Base-by-base conservation (phyloP, 768 basidiomycete species). In the Pilatotrama ljubarskyi region DNA sequence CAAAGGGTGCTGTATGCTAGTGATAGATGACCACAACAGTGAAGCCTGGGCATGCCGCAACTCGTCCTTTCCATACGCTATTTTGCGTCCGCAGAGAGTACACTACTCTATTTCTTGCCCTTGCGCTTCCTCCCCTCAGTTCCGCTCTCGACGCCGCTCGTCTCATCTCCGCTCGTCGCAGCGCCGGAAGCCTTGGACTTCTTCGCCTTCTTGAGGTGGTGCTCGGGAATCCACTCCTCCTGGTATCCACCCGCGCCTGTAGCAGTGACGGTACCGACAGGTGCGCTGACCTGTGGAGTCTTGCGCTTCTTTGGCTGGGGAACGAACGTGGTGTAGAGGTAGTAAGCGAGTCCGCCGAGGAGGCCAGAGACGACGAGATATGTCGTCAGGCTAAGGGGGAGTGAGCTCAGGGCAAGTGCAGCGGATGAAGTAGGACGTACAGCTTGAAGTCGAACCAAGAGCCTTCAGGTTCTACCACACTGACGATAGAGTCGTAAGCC, bases 181-280 rank as follows among this genome's bases (percentile, higher is more conserved):
- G 87, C 89, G 20, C 83, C 90, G 58, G 77, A 60, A 40, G 71
- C 76, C 25, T 77, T 80, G 38, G 73, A 74, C 69, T 80, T 79
- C 71, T 84, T 90, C 32, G 74, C 58, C 72, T 90, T 89, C 77
- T 83, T 88, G 61, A 92, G 76, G 67, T 93, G 92, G 68, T 92
- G 90, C 64, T 89, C 88, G n/a, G 92, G 92, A 65, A 94, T 94
- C 92, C 92, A 94, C 68, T 94, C 92, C 69, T 93, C 90, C 68
- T 90, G 84, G 65, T 93, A 93, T 43, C 84, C 86, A 38, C 85
- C 82, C 2, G 85, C 80, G 36, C 85, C 84, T 22, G 84, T 84
- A 32, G 86, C 85, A 7, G 87, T 87, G 36, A 82, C 81, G 8
- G 83, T 71, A 26, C 80, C 80, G 37, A 82, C 80, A 9, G 88